Percentiles rank a stretch among this genome's conserved stretches.
Evolutionary conservation across 805 yeast genomes (phyloP).

Genomic region (Kodamaea nitidulidarum): DNA sequence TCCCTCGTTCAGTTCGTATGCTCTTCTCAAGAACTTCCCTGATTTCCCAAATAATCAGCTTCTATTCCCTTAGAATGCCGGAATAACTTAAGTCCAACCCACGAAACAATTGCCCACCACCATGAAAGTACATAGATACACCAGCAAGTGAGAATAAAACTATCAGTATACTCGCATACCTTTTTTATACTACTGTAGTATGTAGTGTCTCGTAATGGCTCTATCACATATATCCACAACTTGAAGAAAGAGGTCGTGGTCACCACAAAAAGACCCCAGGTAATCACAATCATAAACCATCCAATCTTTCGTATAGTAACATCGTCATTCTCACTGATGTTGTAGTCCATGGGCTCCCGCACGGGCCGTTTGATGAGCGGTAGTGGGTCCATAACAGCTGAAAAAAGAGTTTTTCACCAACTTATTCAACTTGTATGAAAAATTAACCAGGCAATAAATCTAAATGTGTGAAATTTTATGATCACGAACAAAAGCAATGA

Average conservation of each 20-base stretch:
- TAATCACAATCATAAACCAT: slow-evolving; percentile 22
- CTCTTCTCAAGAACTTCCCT: no score
- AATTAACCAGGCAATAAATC: no score
- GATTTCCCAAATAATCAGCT: not conserved
- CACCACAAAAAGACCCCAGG: slow-evolving; percentile 32
- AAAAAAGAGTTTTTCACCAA: no score
- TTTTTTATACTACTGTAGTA: slow-evolving; percentile 12
- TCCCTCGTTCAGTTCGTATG: no score
- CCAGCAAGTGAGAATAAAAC: slow-evolving; percentile 33
- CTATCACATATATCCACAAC: slow-evolving; percentile 32
- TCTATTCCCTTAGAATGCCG: slow-evolving; percentile 64
- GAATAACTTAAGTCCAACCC: slow-evolving; percentile 79
- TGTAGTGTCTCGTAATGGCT: slow-evolving; percentile 22
- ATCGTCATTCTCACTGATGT: slow-evolving; percentile 9
- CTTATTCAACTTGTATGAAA: no score
- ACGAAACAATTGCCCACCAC: slow-evolving; percentile 70
- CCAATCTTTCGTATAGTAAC: slow-evolving; percentile 18
- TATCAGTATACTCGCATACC: slow-evolving; percentile 23
- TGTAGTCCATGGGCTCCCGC: slow-evolving; percentile 9
- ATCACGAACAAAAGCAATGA: no score
- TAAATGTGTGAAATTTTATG: no score
- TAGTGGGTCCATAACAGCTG: slow-evolving; percentile 12
- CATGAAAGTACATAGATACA: slow-evolving; percentile 38
- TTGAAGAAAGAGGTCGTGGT: slow-evolving; percentile 33
- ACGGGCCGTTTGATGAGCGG: slow-evolving; percentile 19